Evolutionary conservation across 257 asterid genomes (phyloP), one percentile per base, ranked within the genome.

Genomic region (Solanum piurae): DNA sequence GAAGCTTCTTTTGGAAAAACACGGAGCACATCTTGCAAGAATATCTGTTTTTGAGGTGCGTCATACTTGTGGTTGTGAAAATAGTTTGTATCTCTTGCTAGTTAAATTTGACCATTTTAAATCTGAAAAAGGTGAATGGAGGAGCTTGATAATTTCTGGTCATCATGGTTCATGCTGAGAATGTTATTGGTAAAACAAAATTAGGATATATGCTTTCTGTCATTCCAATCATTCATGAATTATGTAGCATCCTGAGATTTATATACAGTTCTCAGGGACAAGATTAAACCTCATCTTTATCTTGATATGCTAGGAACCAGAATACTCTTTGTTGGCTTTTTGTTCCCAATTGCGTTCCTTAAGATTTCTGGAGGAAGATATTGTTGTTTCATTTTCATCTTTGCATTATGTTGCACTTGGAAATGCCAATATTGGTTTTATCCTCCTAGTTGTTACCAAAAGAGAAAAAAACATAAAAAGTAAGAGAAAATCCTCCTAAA

Each of bases 31-130:
- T 91, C 90, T 93, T 90, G 99, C 98, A 21, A 92, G 99, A 89
- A 91, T 97, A 90, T 93, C 98, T 86, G 94, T 97, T 86, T 97
- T 92, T 92, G 99, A 97, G 99, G 99, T 97, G 86, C 79, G 95
- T 88, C 86, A 52, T 42, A 73, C 38, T 72, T 37, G 42, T 58
- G 21, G 69, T 33, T 80, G 42, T 80, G 42, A 29, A 80, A 80
- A 76, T 40, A 76, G 83, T 38, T 37, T 44, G 37, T 46, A 16
- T 80, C 85, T 46, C 66, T 80, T 80, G 85, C 82, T 27, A 36
- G 10, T 80, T 23, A 42, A 4, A 2, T 14, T 79, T 79, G 64
- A 79, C 84, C 84, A 44, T 79, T 27, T 79, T 79, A 25, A 58
- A 1, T 44, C 25, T 42, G 25, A 44, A 44, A 29, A 79, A 44